Base-by-base conservation (phyloP, 805 yeast genomes). In the Teunomyces kruisii region DNA sequence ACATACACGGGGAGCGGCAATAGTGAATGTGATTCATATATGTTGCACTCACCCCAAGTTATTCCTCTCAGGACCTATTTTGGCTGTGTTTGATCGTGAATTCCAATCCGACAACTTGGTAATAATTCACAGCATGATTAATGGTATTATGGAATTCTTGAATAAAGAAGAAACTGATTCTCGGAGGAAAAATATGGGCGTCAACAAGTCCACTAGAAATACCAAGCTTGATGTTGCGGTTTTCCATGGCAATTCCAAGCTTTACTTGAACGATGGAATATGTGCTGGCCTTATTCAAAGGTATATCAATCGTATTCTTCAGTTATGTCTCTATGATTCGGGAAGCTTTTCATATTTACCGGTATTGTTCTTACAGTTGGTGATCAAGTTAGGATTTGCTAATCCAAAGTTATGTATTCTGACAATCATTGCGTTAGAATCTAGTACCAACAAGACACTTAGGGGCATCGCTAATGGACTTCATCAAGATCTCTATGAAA, bases 221-320 rank as follows among this genome's bases (percentile, higher is more conserved):
- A 37, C 46, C 2, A 57, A 61, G 27, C 53, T 76, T 4, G 86
- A 79, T 52, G 62, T 73, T 10, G 73, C 70, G 6, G 77, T 75
- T 0, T 78, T 84, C 52, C 81, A 80, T 53, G 88, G 87, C 0
- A 47, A 47, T 17, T 67, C 80, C 0, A 62, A 70, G 30, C 64
- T 74, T 1, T 73, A 78, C 40, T 65, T 75, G 19, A 76, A 72
- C 54, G 94, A 87, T 56, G 86, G 90, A 10, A 80, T 88, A 0
- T 84, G 94, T 58, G 78, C 92, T 0, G 83, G 86, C 0, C 54
- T 89, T 9, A 83, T 81, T 3, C 88, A 87, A 44, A 65, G 88
- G 30, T 87, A 82, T 54, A 60, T 83, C 41, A 59, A 59, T 3
- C 50, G 64, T 2, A 72, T 85, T 4, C 62, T 86, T 17, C 62